phyloP scores from a whole-genome alignment of 1,284 basidiomycete species.

The Pholiota adiposa region DNA sequence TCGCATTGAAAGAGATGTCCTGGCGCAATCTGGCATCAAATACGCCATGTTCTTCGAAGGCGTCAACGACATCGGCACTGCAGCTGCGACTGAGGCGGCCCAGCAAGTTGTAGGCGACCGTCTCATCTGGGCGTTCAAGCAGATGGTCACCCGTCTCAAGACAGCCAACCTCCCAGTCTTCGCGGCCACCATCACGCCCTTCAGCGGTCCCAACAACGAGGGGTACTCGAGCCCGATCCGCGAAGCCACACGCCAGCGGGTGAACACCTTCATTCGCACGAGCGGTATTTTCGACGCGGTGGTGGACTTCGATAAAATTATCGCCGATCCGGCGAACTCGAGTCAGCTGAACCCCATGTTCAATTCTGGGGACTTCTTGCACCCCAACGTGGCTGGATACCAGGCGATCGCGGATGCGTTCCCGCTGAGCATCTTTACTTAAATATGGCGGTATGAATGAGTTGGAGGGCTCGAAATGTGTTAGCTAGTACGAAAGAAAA shows the following conservation, averaged over 20 bases:
- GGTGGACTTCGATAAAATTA: slow-evolving; percentile 49
- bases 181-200: slow-evolving; percentile 55
- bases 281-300: slow-evolving; percentile 50
- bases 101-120: slow-evolving; percentile 43
- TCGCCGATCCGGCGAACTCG: slow-evolving; percentile 42
- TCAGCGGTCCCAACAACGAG: slow-evolving; percentile 40
- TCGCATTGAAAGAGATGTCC: slow-evolving; percentile 54
- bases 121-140: slow-evolving; percentile 48
- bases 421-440: slow-evolving; percentile 40
- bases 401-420: slow-evolving; percentile 45
- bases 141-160: slow-evolving; percentile 48
- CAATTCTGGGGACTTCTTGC: slow-evolving; percentile 51
- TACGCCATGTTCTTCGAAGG: slow-evolving; percentile 58
- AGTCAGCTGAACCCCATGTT: slow-evolving; percentile 41
- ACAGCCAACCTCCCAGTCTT: slow-evolving; percentile 47
- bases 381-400: slow-evolving; percentile 51
- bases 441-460: background rate
- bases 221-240: slow-evolving; percentile 42
- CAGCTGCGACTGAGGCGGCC: slow-evolving; percentile 34
- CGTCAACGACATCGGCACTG: slow-evolving; percentile 55
- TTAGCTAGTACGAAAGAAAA: background rate
- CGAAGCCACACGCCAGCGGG: slow-evolving; percentile 44
- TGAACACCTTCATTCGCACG: slow-evolving; percentile 48
- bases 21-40: slow-evolving; percentile 46
- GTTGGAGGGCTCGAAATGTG: too few relatives aligned